A percentile compares a stretch with the other conserved stretches of the same genome.
phyloP scores from a whole-genome alignment of 169 alveolate species.

The Babesia caballi region DNA sequence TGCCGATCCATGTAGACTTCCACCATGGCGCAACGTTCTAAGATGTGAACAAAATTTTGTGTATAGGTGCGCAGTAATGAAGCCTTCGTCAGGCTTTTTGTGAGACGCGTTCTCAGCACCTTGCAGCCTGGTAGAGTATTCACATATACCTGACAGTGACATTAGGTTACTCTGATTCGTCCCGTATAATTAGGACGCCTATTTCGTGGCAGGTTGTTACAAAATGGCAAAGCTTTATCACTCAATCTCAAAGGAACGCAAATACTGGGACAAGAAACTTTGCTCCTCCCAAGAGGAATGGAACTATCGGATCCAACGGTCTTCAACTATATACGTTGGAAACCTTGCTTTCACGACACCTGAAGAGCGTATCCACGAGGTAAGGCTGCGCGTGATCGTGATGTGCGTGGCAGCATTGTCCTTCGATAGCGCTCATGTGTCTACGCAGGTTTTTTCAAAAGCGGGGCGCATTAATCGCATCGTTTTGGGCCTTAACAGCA shows the following conservation, averaged over 20 bases:
- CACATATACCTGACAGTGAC: neutral
- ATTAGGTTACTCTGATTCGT: neutral
- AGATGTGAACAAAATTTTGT: too few relatives aligned
- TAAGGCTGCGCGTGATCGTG: slow-evolving; percentile 19
- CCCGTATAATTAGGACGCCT: too few relatives aligned
- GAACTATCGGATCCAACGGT: slow-evolving; percentile 63
- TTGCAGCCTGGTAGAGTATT: too few relatives aligned
- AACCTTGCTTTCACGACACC: slow-evolving; percentile 75
- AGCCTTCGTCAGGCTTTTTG: too few relatives aligned
- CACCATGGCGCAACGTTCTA: slow-evolving; percentile 42
- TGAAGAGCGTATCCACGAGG: slow-evolving; percentile 78
- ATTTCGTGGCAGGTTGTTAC: neutral
- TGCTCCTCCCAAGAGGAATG: slow-evolving; percentile 72
- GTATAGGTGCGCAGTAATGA: too few relatives aligned
- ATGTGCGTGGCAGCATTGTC: neutral
- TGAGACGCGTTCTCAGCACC: too few relatives aligned
- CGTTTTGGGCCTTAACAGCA: slow-evolving; percentile 73
- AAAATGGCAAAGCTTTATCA: slow-evolving; percentile 72
- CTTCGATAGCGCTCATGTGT: neutral
- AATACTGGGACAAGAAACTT: slow-evolving; percentile 72
- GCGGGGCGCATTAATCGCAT: slow-evolving; percentile 74
- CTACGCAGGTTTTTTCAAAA: slow-evolving; percentile 35
- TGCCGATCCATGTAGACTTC: slow-evolving; percentile 40
- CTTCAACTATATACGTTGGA: slow-evolving; percentile 77
- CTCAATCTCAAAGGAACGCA: slow-evolving; percentile 65